These are phyloP conservation scores for Odonthalia washingtoniensis DNA, from an alignment of 31 red algal genomes.

Conservation along the genomic window DNA sequence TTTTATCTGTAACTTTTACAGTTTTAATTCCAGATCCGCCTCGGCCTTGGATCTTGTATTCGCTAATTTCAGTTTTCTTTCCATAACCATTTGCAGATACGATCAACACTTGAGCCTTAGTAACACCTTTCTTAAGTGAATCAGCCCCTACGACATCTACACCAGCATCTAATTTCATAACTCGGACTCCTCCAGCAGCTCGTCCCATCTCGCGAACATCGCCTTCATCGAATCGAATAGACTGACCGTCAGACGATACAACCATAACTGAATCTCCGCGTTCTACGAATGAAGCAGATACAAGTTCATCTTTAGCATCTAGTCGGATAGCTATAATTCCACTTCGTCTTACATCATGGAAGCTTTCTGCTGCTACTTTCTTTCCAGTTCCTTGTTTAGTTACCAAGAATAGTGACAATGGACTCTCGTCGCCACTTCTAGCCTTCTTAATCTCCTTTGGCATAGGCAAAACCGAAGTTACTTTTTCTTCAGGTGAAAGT, in stretches of 20 bases:
- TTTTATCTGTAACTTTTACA: conserved; percentile 38
- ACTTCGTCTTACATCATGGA: conserved; percentile 49
- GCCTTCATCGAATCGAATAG: conserved; percentile 69
- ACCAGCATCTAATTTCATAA: conserved; percentile 71
- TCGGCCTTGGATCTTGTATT: conserved; percentile 43
- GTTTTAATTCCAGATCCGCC: conserved; percentile 52
- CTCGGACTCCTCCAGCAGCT: conserved; percentile 68
- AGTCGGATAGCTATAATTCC: conserved; percentile 74
- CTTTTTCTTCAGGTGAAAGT: conserved; percentile 46
- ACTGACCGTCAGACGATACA: conserved; percentile 68
- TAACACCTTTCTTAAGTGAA: conserved; percentile 52
- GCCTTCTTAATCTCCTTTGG: conserved; percentile 73
- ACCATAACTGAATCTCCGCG: conserved; percentile 78
- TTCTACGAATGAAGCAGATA: conserved; percentile 62
- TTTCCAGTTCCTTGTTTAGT: conserved; percentile 86
- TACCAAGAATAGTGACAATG: conserved; percentile 79
- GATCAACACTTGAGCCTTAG: conserved; percentile 48
- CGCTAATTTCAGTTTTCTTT: conserved; percentile 67
- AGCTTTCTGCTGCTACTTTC: conserved; percentile 64
- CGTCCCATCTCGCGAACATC: conserved; percentile 71
- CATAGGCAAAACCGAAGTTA: conserved; percentile 26
- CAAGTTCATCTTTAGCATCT: conserved; percentile 61
- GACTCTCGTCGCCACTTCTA: conserved; percentile 61
- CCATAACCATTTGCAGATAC: conserved; percentile 80
- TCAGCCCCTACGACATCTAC: conserved; percentile 83